phyloP scores from a whole-genome alignment of 2,329 filamentous ascomycete genomes.

The Cercospora sesami region DNA sequence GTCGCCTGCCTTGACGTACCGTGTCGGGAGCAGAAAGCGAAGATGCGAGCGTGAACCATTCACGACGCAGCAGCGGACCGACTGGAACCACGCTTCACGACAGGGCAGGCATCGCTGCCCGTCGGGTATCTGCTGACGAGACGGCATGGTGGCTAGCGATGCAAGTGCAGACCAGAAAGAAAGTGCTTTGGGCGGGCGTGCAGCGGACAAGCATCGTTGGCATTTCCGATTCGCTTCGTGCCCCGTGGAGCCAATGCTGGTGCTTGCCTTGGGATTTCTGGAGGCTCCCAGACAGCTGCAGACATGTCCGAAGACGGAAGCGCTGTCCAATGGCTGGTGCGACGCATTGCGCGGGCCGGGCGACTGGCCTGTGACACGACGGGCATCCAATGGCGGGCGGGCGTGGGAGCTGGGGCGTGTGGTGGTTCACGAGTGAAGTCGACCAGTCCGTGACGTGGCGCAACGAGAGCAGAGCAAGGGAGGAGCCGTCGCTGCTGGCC shows the following conservation, averaged over 20 bases:
- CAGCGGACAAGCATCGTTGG: conserved; percentile 1
- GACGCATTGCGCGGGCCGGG: conserved; percentile 18
- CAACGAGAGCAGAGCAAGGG: neutral
- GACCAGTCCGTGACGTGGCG: conserved; percentile 9
- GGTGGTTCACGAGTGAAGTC: conserved; percentile 9
- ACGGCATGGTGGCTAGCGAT: conserved; percentile 15
- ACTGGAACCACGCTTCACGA: conserved; percentile 29
- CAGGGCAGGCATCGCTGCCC: conserved; percentile 14
- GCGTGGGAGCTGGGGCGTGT: neutral
- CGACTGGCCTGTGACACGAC: conserved; percentile 8
- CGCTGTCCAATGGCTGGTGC: conserved; percentile 20
- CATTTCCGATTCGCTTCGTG: conserved; percentile 16
- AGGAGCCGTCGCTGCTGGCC: neutral
- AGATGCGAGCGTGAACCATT: conserved; percentile 13
- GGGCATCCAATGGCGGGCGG: conserved; percentile 9
- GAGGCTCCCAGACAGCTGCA: conserved; percentile 14
- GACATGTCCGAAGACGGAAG: conserved; percentile 12
- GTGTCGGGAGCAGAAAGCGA: conserved; percentile 1
- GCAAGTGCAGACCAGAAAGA: conserved; percentile 16
- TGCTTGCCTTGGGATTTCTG: conserved; percentile 18
- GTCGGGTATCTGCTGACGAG: conserved; percentile 10
- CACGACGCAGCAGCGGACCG: conserved; percentile 15
- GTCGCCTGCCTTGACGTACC: conserved; percentile 8
- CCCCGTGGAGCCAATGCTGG: conserved; percentile 11
- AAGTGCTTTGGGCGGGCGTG: conserved; percentile 17